Percentiles rank a stretch among this genome's conserved stretches.
These are phyloP conservation scores for Larix kaempferi DNA, from an alignment of 75 land plant species.

Conservation along the genomic window DNA sequence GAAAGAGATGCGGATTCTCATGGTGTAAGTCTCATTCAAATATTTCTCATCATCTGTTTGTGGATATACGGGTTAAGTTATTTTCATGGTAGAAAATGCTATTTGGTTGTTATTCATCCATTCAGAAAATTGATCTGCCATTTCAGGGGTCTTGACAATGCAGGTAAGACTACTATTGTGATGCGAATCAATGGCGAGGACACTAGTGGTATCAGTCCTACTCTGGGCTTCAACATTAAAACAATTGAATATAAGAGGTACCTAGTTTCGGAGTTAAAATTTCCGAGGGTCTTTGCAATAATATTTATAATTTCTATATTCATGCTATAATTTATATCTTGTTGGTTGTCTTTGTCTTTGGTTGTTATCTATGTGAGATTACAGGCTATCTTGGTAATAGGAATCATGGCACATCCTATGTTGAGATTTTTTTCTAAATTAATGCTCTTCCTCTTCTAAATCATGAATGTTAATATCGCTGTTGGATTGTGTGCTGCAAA, in stretches of 20 bases:
- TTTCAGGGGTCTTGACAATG: conserved; percentile 93
- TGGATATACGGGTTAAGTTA: background rate
- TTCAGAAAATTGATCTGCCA: background rate
- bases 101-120: background rate
- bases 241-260: conserved; percentile 92
- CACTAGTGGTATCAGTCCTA: conserved; percentile 95
- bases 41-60: conserved; percentile 14
- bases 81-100: background rate
- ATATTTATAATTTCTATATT: no score
- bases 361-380: no score
- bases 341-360: no score
- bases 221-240: conserved; percentile 97
- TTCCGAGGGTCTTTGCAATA: no score
- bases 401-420: no score
- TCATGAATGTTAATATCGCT: no score
- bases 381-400: no score
- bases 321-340: no score
- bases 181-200: conserved; percentile 96
- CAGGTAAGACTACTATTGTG: conserved; percentile 96
- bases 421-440: no score
- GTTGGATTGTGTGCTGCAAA: no score
- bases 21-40: conserved; percentile 69
- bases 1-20: conserved; percentile 96
- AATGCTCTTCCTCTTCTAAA: no score
- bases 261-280: background rate